Percentiles rank a stretch among this genome's conserved stretches.
phyloP scores from a whole-genome alignment of 1,284 basidiomycete species.

The Malassezia nana region DNA sequence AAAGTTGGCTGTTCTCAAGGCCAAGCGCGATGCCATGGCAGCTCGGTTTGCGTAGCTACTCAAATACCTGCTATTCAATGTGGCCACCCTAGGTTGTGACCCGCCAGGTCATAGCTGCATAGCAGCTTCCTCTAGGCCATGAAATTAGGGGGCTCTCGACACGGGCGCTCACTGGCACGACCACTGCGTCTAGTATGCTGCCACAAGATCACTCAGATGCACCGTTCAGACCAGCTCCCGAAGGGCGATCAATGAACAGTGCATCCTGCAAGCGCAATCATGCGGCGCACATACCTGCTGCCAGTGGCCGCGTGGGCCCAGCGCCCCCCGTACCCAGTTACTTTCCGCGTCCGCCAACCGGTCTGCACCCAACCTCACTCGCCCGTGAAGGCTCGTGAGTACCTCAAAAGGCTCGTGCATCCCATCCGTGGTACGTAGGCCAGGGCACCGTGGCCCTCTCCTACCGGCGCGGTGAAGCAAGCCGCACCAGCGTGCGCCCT shows the following conservation, averaged over 20 bases:
- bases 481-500: not conserved
- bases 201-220: constrained; percentile 8
- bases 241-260: constrained; percentile 16
- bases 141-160: constrained; percentile 19
- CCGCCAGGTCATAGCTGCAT: constrained; percentile 17
- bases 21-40: constrained; percentile 41
- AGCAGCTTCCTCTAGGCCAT: constrained; percentile 19
- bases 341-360: constrained; percentile 17
- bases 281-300: not conserved
- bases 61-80: constrained; percentile 2
- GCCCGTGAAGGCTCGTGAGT: constrained; percentile 18
- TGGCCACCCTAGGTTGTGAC: constrained; percentile 20
- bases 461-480: constrained; percentile 12
- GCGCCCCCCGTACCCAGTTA: constrained; percentile 1
- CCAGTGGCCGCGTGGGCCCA: not conserved
- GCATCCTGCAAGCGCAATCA: constrained; percentile 14
- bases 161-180: not conserved
- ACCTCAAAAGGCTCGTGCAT: constrained; percentile 9
- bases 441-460: constrained; percentile 6
- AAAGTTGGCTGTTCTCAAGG: constrained; percentile 61
- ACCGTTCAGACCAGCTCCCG: constrained; percentile 14
- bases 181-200: constrained; percentile 1
- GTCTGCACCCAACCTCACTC: constrained; percentile 16
- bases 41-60: constrained; percentile 25
- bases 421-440: constrained; percentile 17